phyloP scores from a whole-genome alignment of 495 filamentous ascomycete genomes.

The Corynascus novoguineensis region DNA sequence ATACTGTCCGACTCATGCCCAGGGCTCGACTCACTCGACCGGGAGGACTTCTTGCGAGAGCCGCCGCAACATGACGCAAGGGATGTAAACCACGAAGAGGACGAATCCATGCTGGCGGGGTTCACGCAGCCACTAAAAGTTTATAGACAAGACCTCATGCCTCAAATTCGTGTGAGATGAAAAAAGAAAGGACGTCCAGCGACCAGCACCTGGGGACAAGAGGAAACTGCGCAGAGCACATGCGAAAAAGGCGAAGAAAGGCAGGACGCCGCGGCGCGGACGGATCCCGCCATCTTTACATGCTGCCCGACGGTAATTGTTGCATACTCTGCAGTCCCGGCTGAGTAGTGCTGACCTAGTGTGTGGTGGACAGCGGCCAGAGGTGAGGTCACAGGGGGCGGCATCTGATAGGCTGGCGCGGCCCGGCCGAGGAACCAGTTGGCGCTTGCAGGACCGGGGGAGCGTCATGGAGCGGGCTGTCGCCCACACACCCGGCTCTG shows the following conservation, averaged over 20 bases:
- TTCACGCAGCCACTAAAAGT: slow-evolving; percentile 29
- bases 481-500: slow-evolving; percentile 31
- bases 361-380: slow-evolving; percentile 22
- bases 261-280: slow-evolving; percentile 7
- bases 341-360: slow-evolving; percentile 19
- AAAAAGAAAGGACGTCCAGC: slow-evolving; percentile 31
- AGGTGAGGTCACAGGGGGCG: slow-evolving; percentile 31
- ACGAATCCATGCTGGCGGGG: slow-evolving; percentile 37
- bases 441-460: slow-evolving; percentile 48
- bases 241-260: slow-evolving; percentile 4
- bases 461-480: slow-evolving; percentile 41
- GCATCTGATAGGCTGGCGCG: slow-evolving; percentile 44
- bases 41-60: slow-evolving; percentile 29
- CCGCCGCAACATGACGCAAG: slow-evolving; percentile 41
- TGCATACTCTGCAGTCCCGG: slow-evolving; percentile 15
- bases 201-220: slow-evolving; percentile 21
- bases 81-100: slow-evolving; percentile 38
- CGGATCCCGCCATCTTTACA: slow-evolving; percentile 22
- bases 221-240: slow-evolving; percentile 17
- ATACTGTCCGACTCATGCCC: background rate
- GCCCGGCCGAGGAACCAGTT: slow-evolving; percentile 40
- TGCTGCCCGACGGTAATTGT: slow-evolving; percentile 7
- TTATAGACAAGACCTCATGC: slow-evolving; percentile 21
- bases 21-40: slow-evolving; percentile 23
- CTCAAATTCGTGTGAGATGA: slow-evolving; percentile 12